Evolutionary conservation across 129 eudicot species (phyloP).

Genomic region (carrot (Daucus carota)): DH1_v3.0 NC_030387.2:12435501-12436000

Average conservation of each 20-base stretch:
- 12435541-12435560: slow-evolving; percentile 53
- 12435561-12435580: neutral
- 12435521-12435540: slow-evolving; percentile 77
- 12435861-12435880: neutral
- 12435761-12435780: neutral
- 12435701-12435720: neutral
- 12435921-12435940: slow-evolving; percentile 72
- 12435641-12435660: neutral
- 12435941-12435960: slow-evolving; percentile 96
- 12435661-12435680: neutral
- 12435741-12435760: neutral
- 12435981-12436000: neutral
- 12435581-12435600: neutral
- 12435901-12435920: slow-evolving; percentile 55
- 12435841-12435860: neutral
- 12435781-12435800: neutral
- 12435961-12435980: slow-evolving; percentile 79
- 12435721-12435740: neutral
- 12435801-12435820: neutral
- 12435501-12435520: slow-evolving; percentile 51
- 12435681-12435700: neutral
- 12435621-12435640: neutral
- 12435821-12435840: neutral
- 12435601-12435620: neutral
- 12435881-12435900: neutral